These are phyloP conservation scores for Aspergillus leporis DNA, from an alignment of 495 filamentous ascomycete genomes.

Conservation along the genomic window DNA sequence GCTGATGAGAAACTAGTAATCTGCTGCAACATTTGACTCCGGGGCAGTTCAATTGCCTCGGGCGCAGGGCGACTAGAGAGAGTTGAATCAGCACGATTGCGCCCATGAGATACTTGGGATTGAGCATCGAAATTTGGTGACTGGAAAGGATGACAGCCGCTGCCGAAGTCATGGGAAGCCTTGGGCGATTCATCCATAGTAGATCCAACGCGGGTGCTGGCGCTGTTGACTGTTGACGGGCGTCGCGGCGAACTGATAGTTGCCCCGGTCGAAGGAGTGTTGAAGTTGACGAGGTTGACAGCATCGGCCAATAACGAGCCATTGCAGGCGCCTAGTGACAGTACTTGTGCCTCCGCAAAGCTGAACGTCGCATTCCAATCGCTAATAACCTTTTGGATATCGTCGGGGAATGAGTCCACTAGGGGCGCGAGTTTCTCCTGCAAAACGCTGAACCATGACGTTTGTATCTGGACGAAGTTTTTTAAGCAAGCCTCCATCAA, in stretches of 20 bases:
- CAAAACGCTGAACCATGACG: slow-evolving; percentile 76
- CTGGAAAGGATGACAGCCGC: slow-evolving; percentile 35
- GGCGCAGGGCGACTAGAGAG: slow-evolving; percentile 28
- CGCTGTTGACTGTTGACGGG: slow-evolving; percentile 46
- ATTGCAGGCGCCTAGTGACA: slow-evolving; percentile 59
- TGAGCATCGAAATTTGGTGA: slow-evolving; percentile 37
- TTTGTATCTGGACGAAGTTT: slow-evolving; percentile 80
- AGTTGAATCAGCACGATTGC: slow-evolving; percentile 36
- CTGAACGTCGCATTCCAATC: slow-evolving; percentile 75
- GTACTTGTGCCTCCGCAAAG: slow-evolving; percentile 49
- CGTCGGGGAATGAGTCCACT: slow-evolving; percentile 67
- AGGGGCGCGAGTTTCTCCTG: slow-evolving; percentile 75
- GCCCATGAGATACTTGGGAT: slow-evolving; percentile 27
- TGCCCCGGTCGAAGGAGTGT: slow-evolving; percentile 48
- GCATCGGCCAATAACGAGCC: slow-evolving; percentile 54
- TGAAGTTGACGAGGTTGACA: slow-evolving; percentile 52
- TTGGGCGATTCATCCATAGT: slow-evolving; percentile 66
- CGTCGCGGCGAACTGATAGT: slow-evolving; percentile 42
- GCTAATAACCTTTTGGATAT: slow-evolving; percentile 63
- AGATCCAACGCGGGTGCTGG: slow-evolving; percentile 56
- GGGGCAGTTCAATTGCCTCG: slow-evolving; percentile 23
- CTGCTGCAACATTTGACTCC: slow-evolving; percentile 36
- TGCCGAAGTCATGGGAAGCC: slow-evolving; percentile 51
- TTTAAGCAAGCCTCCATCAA: slow-evolving; percentile 76
- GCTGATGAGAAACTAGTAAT: slow-evolving; percentile 23